phyloP scores from a whole-genome alignment of 2,329 filamentous ascomycete species.

The Cordyceps fumosorosea region DNA sequence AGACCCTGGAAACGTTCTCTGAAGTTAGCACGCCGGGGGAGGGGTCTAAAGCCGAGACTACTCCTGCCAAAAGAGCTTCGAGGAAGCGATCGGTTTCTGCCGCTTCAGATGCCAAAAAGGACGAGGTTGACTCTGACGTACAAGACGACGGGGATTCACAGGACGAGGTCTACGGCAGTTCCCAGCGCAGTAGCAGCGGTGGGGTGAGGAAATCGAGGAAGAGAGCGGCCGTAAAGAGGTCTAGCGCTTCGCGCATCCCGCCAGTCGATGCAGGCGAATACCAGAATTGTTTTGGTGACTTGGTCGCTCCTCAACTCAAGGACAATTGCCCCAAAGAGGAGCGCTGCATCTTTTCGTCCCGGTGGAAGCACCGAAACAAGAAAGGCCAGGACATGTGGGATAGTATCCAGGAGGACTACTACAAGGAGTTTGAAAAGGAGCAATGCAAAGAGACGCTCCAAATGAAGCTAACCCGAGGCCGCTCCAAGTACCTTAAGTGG shows the following conservation, averaged over 20 bases:
- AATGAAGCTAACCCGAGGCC: slow-evolving; percentile 48
- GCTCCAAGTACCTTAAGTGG: slow-evolving; percentile 44
- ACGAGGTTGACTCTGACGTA: not conserved
- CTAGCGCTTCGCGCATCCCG: not conserved
- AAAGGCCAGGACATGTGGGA: slow-evolving; percentile 56
- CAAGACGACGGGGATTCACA: not conserved
- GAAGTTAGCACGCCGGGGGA: slow-evolving; percentile 1
- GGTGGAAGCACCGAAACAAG: slow-evolving; percentile 36
- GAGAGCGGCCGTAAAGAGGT: not conserved
- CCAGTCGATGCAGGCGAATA: slow-evolving; percentile 24
- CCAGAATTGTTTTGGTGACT: slow-evolving; percentile 28
- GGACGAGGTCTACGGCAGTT: not conserved
- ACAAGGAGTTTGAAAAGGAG: slow-evolving; percentile 26
- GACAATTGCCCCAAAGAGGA: slow-evolving; percentile 41
- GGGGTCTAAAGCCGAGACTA: not conserved
- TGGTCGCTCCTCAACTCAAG: slow-evolving; percentile 34
- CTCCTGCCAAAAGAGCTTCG: not conserved
- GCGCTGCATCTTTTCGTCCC: slow-evolving; percentile 42
- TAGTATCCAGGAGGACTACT: slow-evolving; percentile 40
- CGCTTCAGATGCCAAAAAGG: not conserved
- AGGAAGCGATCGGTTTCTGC: not conserved
- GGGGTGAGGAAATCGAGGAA: slow-evolving; percentile 4
- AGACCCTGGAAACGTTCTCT: slow-evolving; percentile 1
- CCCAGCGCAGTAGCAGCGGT: not conserved
- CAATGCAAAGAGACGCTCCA: slow-evolving; percentile 45